Evolutionary conservation across 1,284 basidiomycete genomes (phyloP).

Genomic region (Pholiota adiposa): DNA sequence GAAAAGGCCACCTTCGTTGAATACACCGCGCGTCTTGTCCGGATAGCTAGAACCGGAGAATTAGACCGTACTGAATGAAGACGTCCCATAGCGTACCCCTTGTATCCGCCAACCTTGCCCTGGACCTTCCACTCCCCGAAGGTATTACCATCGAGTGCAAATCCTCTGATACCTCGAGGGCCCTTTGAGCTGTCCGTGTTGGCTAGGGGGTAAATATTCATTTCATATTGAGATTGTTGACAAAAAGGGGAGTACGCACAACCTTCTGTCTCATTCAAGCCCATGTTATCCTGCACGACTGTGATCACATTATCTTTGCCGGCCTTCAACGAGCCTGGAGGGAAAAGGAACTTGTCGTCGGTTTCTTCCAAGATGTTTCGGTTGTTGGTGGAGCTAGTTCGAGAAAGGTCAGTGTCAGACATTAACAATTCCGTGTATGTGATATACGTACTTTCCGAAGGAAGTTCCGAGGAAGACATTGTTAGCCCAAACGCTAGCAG

Average conservation of each 20-base stretch:
- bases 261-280: slow-evolving; percentile 63
- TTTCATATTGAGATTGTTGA: background rate
- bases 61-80: too few species aligned
- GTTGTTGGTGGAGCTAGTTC: slow-evolving; percentile 64
- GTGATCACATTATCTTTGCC: slow-evolving; percentile 75
- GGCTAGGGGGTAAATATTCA: slow-evolving; percentile 14
- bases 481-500: slow-evolving; percentile 83
- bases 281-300: slow-evolving; percentile 83
- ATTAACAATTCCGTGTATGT: background rate
- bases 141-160: slow-evolving; percentile 58
- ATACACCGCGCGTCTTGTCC: slow-evolving; percentile 66
- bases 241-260: slow-evolving; percentile 36
- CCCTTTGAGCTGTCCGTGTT: slow-evolving; percentile 55
- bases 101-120: slow-evolving; percentile 81
- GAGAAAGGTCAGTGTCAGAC: background rate
- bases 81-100: slow-evolving; percentile 55
- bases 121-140: slow-evolving; percentile 81
- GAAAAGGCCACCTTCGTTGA: slow-evolving; percentile 83
- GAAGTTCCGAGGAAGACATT: slow-evolving; percentile 71
- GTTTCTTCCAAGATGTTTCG: slow-evolving; percentile 60
- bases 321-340: slow-evolving; percentile 49
- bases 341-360: slow-evolving; percentile 67
- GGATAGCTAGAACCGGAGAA: slow-evolving; percentile 50
- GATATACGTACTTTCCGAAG: slow-evolving; percentile 61
- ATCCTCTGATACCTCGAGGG: slow-evolving; percentile 80